phyloP scores from a whole-genome alignment of 164 flowering plant genomes.

The Tinospora cordifolia region DNA sequence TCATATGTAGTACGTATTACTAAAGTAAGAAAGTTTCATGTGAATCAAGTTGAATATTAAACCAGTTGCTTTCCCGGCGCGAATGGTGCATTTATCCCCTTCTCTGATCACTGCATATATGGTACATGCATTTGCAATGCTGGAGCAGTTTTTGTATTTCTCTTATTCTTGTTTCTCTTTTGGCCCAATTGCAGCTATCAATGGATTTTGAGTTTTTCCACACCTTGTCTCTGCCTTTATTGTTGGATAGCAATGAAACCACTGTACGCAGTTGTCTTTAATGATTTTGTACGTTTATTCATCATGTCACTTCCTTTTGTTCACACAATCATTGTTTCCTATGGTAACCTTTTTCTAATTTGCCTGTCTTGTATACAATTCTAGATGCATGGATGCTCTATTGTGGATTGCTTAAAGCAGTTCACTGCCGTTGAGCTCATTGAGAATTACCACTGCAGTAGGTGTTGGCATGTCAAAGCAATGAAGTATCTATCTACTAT shows the following conservation, averaged over 20 bases:
- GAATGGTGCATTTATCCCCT: background rate
- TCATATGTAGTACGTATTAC: no score
- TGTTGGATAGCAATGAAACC: constrained; percentile 26
- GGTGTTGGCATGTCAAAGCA: constrained; percentile 83
- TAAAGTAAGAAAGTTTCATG: no score
- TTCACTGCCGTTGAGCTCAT: constrained; percentile 55
- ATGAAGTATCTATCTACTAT: constrained; percentile 42
- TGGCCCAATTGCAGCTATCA: constrained; percentile 53
- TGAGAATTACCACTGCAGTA: constrained; percentile 60
- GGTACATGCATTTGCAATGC: background rate
- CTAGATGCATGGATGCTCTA: constrained; percentile 51
- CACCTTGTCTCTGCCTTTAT: constrained; percentile 60
- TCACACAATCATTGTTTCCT: constrained; percentile 4
- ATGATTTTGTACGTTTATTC: constrained; percentile 11
- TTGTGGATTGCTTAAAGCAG: constrained; percentile 69
- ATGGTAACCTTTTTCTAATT: background rate
- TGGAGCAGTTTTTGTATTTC: background rate
- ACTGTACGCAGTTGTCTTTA: constrained; percentile 44
- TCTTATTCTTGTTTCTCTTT: background rate
- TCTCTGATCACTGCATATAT: background rate
- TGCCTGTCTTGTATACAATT: constrained; percentile 9
- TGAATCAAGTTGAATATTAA: no score
- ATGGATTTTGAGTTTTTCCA: constrained; percentile 72
- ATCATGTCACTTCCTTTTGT: constrained; percentile 7
- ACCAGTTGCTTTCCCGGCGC: background rate